A percentile compares a stretch with the other conserved stretches of the same genome.
These are phyloP conservation scores for Apiospora aurea DNA, from an alignment of 2,329 filamentous ascomycete genomes.

Conservation along the genomic window DNA sequence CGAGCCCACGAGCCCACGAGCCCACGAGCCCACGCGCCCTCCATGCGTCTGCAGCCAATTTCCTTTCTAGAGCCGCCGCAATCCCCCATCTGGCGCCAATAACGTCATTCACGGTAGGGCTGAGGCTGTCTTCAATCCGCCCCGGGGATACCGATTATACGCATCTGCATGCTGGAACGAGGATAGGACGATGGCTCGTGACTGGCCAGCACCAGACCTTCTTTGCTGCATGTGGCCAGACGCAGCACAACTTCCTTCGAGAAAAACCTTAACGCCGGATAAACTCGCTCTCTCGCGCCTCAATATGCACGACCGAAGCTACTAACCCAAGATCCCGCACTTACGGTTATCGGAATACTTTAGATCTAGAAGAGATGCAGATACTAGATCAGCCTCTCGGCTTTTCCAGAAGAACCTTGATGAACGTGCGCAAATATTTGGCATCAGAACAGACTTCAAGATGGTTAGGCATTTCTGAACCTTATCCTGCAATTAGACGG, in stretches of 20 bases:
- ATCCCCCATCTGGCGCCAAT: neutral
- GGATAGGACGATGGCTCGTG: neutral
- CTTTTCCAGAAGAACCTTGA: slow-evolving; percentile 19
- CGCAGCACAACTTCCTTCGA: neutral
- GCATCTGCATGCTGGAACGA: neutral
- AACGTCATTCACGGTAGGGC: slow-evolving; percentile 19
- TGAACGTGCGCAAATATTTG: neutral
- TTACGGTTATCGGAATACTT: slow-evolving; percentile 7
- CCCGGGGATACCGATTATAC: neutral
- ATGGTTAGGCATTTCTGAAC: neutral
- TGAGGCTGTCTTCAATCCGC: neutral
- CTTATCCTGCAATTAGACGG: neutral
- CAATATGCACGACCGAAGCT: neutral
- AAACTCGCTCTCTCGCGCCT: neutral
- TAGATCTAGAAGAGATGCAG: neutral
- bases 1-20: neutral
- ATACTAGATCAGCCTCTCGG: neutral
- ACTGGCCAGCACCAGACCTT: neutral
- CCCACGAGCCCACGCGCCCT: neutral
- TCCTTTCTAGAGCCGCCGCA: slow-evolving; percentile 4
- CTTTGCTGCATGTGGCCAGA: slow-evolving; percentile 2
- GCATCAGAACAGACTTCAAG: neutral
- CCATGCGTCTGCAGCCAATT: neutral
- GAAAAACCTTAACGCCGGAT: neutral
- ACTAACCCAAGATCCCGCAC: neutral